phyloP scores from a whole-genome alignment of 768 basidiomycete species.

The Termitomyces sp. region DNA sequence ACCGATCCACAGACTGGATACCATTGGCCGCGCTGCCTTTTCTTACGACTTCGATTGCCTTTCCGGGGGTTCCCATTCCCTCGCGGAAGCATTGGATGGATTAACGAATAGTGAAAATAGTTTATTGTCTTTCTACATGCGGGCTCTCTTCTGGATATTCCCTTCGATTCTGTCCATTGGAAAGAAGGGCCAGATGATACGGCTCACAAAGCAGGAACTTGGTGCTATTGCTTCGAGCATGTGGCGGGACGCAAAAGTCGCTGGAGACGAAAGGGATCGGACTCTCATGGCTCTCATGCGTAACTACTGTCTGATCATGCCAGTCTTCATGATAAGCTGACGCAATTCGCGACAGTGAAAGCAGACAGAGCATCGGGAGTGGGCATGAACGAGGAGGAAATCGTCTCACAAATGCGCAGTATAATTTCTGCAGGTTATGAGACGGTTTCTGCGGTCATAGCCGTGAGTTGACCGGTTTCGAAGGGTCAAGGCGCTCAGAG shows the following conservation, averaged over 20 bases:
- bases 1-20: constrained; percentile 45
- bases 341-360: constrained; percentile 27
- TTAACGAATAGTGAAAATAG: constrained; percentile 63
- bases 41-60: constrained; percentile 61
- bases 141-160: constrained; percentile 60
- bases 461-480: constrained; percentile 27
- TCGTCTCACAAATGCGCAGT: constrained; percentile 62
- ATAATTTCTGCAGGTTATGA: constrained; percentile 63
- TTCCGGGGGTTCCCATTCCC: constrained; percentile 42
- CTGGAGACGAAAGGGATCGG: constrained; percentile 40
- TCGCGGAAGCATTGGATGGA: constrained; percentile 54
- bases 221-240: constrained; percentile 50
- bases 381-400: constrained; percentile 45
- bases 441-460: constrained; percentile 45
- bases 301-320: constrained; percentile 26
- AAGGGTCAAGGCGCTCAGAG: not conserved
- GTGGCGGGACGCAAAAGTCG: constrained; percentile 52
- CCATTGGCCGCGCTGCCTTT: constrained; percentile 60
- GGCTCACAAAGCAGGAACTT: constrained; percentile 50
- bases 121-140: constrained; percentile 59
- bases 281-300: constrained; percentile 57
- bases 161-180: constrained; percentile 56
- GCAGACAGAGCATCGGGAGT: constrained; percentile 42
- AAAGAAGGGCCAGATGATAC: constrained; percentile 58
- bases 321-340: not conserved